Evolutionary conservation across 2,329 filamentous ascomycete genomes (phyloP).

Genomic region (Penicillium psychrosexuale): DNA sequence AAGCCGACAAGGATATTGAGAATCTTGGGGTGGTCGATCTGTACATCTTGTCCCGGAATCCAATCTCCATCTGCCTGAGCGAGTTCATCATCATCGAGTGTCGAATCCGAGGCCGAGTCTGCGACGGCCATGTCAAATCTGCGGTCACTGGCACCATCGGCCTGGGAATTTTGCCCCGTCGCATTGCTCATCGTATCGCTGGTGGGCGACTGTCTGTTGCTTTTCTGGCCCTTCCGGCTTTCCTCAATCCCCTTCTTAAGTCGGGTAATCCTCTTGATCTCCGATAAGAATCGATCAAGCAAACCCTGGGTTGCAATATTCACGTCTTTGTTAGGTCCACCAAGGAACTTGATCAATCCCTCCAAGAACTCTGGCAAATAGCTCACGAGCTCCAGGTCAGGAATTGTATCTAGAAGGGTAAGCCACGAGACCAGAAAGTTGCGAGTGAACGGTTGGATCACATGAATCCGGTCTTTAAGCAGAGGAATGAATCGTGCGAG

Average conservation of each 20-base stretch:
- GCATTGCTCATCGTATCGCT: conserved; percentile 63
- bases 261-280: conserved; percentile 90
- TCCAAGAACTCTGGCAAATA: conserved; percentile 89
- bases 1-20: conserved; percentile 88
- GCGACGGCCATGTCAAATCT: conserved; percentile 56
- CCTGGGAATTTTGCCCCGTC: conserved; percentile 45
- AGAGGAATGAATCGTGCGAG: conserved; percentile 87
- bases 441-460: conserved; percentile 89
- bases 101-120: conserved; percentile 44
- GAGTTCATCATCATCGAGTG: conserved; percentile 51
- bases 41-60: conserved; percentile 95
- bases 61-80: conserved; percentile 80
- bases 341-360: conserved; percentile 85
- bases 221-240: conserved; percentile 67
- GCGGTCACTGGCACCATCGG: conserved; percentile 33
- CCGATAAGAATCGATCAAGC: conserved; percentile 82
- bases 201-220: conserved; percentile 68
- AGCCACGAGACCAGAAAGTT: conserved; percentile 97
- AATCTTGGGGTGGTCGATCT: conserved; percentile 88
- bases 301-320: conserved; percentile 86
- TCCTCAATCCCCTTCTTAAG: conserved; percentile 91
- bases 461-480: conserved; percentile 88
- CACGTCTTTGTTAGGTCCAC: conserved; percentile 89
- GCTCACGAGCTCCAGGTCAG: conserved; percentile 89
- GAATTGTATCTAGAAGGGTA: conserved; percentile 89